Evolutionary conservation across 352 stramenopile genomes (phyloP), one percentile per base, ranked within the genome.

Genomic region (Elongisporangium anandrum): DNA sequence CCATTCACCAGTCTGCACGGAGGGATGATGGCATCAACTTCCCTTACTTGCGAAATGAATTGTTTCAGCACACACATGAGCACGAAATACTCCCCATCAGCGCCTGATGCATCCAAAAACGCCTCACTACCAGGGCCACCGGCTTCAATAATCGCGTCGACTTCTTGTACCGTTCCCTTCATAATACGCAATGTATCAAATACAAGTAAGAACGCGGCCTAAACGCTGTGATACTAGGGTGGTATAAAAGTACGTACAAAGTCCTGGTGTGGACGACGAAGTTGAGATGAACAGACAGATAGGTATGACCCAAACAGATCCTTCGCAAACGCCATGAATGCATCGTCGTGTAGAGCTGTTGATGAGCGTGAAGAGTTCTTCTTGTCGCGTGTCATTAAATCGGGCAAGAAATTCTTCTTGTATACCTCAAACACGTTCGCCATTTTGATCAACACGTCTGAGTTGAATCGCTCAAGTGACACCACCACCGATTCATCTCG

Each of bases 31-130:
- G 54, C 66, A 45, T 89, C 73, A 20, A 90, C 66, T 34, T 75
- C 61, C 41, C 81, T 78, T 50, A 90, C 79, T 60, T 85, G 66
- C 4, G 76, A 64, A 10, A 93, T 66, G 67, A 93, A 92, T 47
- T 81, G 61, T 59, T 92, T 90, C 52, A 95, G 73, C 54, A 92
- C 81, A 54, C 73, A 81, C 86, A 95, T 93, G 50, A 95, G 75
- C 34, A 88, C 75, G 60, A 88, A 80, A 49, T 93, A 95, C 47
- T 89, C 77, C 26, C 82, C 84, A n/a, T 78, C 63, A n/a, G 71
- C 56, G 7, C 24, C 24, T 3, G 24, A 34, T 34, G 62, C 63
- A 2, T 67, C 69, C 5, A 59, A 55, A 23, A 50, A 64, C 16
- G 73, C 17, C 19, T 75, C 60, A 8, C 66, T 64, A 39, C 47